Base-by-base conservation (phyloP, 2,329 filamentous ascomycete genomes). In the Neoarthrinium moseri region DNA sequence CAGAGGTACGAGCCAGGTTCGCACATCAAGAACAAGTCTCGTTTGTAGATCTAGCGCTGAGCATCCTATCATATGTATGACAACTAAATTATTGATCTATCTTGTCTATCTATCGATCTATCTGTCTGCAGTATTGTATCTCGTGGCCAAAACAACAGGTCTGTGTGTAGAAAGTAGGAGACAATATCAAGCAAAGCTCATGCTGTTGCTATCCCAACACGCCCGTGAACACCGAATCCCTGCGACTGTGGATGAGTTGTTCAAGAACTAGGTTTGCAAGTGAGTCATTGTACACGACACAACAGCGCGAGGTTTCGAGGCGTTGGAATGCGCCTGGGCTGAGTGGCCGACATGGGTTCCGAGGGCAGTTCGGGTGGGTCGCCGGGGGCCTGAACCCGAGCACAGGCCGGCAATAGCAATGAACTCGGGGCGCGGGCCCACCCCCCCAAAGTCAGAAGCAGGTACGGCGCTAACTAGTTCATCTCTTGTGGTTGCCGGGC, bases 1-100 rank as follows among this genome's bases (percentile, higher is more conserved):
- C 56, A 65, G 60, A 66, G 60, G 47, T 62, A 62, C 34, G 67
- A 83, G 64, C 73, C 78, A 13, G 80, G 80, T 22, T 63, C 73
- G 21, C 74, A 69, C 52, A 81, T 83, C 57, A 64, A 63, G 42
- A 81, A 83, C 57, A 64, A 63, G 42, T 59, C 72, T 29, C 77
- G 73, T 64, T 55, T 80, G 56, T 80, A 44, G 32, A 35, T 44
- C 17, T 35, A 40, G 37, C 23, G 37, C 21, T 40, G 37, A 40
- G 21, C n/a, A n/a, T n/a, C n/a, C n/a, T n/a, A n/a, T n/a, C n/a
- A 32, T 32, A 32, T 13, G 29, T 32, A 32, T 6, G 29, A n/a
- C n/a, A n/a, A n/a, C n/a, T n/a, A n/a, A n/a, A n/a, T n/a, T n/a
- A n/a, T n/a, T n/a, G n/a, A n/a, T n/a, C n/a, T n/a, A n/a, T n/a